Evolutionary conservation across 208 protist species (phyloP).

Genomic region (Trypanosomatidae sp.): DNA sequence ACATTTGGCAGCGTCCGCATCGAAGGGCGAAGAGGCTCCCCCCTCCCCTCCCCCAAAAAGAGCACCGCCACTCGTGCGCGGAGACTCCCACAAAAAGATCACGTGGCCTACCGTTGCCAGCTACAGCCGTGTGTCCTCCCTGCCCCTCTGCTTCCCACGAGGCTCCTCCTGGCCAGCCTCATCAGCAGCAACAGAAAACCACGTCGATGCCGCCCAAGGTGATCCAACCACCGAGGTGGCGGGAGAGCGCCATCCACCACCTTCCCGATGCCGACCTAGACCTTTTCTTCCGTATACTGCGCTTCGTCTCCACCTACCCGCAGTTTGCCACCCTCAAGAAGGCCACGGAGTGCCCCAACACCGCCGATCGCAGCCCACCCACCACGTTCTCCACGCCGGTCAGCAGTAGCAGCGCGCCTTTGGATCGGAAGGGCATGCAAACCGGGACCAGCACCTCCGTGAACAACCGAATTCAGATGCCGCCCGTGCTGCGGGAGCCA

Average conservation of each 20-base stretch:
- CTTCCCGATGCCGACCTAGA: slow-evolving; percentile 33
- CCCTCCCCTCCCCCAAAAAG: background rate
- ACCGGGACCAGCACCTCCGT: slow-evolving; percentile 18
- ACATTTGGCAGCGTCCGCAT: background rate
- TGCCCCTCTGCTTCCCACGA: background rate
- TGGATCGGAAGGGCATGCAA: background rate
- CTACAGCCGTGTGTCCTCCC: background rate
- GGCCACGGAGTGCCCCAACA: background rate
- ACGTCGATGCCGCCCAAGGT: background rate
- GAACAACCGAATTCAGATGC: slow-evolving; percentile 32
- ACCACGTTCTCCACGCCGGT: background rate
- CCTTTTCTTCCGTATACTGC: slow-evolving; percentile 57
- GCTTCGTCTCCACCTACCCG: slow-evolving; percentile 42
- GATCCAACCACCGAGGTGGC: background rate
- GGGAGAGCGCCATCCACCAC: background rate
- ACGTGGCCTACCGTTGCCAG: background rate
- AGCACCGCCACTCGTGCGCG: background rate
- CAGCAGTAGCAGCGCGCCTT: background rate
- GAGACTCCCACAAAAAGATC: background rate
- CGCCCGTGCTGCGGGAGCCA: slow-evolving; percentile 20
- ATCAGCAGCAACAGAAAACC: background rate
- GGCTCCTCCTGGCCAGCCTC: background rate
- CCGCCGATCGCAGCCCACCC: background rate
- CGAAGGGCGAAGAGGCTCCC: background rate
- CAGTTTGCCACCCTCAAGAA: background rate